phyloP scores from a whole-genome alignment of 176 grass and related monocot genomes.

The Paspalum notatum region DNA sequence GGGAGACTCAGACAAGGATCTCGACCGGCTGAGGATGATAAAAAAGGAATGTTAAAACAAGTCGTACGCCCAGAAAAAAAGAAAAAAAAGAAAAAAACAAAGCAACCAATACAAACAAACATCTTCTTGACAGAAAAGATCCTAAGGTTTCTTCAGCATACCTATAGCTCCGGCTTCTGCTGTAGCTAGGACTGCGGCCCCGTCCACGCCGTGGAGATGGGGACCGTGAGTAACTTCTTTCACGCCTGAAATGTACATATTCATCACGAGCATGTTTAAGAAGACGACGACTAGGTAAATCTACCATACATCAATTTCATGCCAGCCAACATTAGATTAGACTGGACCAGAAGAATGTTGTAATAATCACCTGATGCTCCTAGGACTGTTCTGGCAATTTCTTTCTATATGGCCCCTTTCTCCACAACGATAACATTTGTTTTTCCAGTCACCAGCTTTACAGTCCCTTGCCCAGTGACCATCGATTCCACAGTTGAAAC shows the following conservation, averaged over 20 bases:
- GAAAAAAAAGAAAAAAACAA: neutral
- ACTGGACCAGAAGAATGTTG: neutral
- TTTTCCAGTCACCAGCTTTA: slow-evolving; percentile 98
- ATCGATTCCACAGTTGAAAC: slow-evolving; percentile 97
- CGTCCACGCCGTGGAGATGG: slow-evolving; percentile 68
- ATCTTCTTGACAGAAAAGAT: neutral
- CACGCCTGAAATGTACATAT: slow-evolving; percentile 46
- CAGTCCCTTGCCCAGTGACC: slow-evolving; percentile 98
- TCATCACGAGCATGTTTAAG: neutral
- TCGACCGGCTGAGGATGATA: slow-evolving; percentile 35
- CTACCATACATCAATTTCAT: neutral
- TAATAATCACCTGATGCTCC: slow-evolving; percentile 51
- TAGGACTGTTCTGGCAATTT: slow-evolving; percentile 97
- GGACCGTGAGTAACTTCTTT: slow-evolving; percentile 79
- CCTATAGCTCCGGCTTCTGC: slow-evolving; percentile 83
- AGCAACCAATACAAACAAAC: neutral
- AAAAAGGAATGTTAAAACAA: neutral
- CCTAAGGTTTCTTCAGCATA: neutral
- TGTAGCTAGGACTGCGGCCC: slow-evolving; percentile 72
- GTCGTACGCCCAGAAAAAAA: neutral
- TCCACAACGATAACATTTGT: slow-evolving; percentile 97
- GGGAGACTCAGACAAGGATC: slow-evolving; percentile 68
- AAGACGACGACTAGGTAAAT: too few relatives aligned
- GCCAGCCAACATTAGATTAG: neutral
- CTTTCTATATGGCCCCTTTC: slow-evolving; percentile 96